Evolutionary conservation across 2,329 filamentous ascomycete genomes (phyloP), one percentile per base, ranked within the genome.

Genomic region (Huntiella decipiens): DNA sequence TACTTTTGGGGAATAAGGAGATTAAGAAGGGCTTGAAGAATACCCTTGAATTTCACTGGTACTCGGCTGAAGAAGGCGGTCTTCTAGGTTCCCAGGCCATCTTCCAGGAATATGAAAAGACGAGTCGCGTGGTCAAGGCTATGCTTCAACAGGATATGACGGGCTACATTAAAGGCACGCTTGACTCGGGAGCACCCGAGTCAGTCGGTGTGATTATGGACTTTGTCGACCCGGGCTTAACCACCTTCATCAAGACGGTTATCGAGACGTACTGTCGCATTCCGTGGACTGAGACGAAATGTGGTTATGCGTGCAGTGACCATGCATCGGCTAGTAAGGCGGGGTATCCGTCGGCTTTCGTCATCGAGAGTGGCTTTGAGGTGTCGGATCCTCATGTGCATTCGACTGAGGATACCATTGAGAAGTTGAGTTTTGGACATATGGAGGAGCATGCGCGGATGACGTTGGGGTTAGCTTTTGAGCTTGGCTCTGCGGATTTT

Each of bases 91-190:
- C 81, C 55, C 86, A 94, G 60, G 87, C 82, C 46, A 82, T 96
- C 60, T 96, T 95, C 67, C 70, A 73, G 43, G 65, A 73, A 5
- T 96, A 96, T 57, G 78, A 82, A 61, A 75, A 78, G 58, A 63
- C 73, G 16, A 70, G 72, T 31, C 73, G 79, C 19, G 77, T 88
- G 53, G 71, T 96, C 60, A 92, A 88, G 65, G 88, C 88, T 32
- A 96, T 96, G 91, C 73, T 96, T 46, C 88, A 96, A 66, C 88
- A 96, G 63, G 88, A 96, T 62, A 96, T 96, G 88, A 93, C 85
- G 1, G 88, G 88, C 13, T 95, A 81, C 59, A 73, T 86, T 4
- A 76, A 87, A 59, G 79, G 78, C 56, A 93, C 86, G 0, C 64
- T 91, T 15, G 82, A 91, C 53, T 79, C 83, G 3, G 86, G 86